Conservation (phyloP, 2,329 filamentous ascomycete genomes). For the Fusarium tjaetaba region DNA sequence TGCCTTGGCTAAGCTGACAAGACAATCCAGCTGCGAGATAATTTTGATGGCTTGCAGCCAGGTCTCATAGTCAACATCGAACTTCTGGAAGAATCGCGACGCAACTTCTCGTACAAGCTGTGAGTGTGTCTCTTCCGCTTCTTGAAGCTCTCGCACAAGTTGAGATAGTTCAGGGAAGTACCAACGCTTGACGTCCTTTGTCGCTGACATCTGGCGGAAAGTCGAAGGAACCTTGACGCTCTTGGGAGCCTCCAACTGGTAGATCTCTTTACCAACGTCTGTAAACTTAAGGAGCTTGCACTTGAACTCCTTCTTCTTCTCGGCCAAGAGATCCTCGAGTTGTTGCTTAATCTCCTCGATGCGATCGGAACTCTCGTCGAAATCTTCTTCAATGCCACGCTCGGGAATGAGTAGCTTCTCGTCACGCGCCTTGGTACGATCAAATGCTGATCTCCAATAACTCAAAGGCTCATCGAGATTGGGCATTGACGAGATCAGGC, state of each 20-base stretch:
- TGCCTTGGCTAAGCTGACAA: slow-evolving; percentile 91
- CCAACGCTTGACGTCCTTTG: slow-evolving; percentile 88
- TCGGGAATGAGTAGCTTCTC: slow-evolving; percentile 87
- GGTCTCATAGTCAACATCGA: slow-evolving; percentile 84
- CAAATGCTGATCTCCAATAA: slow-evolving; percentile 93
- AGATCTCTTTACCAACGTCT: slow-evolving; percentile 96
- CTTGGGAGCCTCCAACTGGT: slow-evolving; percentile 93
- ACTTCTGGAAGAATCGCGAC: slow-evolving; percentile 83
- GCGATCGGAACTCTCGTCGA: slow-evolving; percentile 81
- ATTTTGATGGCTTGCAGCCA: slow-evolving; percentile 94
- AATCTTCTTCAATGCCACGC: slow-evolving; percentile 88
- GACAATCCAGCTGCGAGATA: slow-evolving; percentile 90
- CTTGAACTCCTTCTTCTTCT: slow-evolving; percentile 77
- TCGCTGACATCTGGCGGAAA: slow-evolving; percentile 98
- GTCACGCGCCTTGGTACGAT: slow-evolving; percentile 80
- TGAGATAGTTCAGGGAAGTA: slow-evolving; percentile 87
- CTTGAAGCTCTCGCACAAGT: slow-evolving; percentile 87
- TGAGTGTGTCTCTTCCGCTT: slow-evolving; percentile 91
- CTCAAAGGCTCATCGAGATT: slow-evolving; percentile 77
- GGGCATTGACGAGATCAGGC: slow-evolving; percentile 86
- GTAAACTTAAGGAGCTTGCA: slow-evolving; percentile 78
- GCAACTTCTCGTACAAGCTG: slow-evolving; percentile 91
- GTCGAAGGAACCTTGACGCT: slow-evolving; percentile 82
- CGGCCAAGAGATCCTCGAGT: slow-evolving; percentile 75
- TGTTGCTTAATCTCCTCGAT: slow-evolving; percentile 81